Evolutionary conservation across 225 moss, liverwort and hornwort genomes (phyloP), one percentile per base, ranked within the genome.

Genomic region (Lunularia cruciata): DNA sequence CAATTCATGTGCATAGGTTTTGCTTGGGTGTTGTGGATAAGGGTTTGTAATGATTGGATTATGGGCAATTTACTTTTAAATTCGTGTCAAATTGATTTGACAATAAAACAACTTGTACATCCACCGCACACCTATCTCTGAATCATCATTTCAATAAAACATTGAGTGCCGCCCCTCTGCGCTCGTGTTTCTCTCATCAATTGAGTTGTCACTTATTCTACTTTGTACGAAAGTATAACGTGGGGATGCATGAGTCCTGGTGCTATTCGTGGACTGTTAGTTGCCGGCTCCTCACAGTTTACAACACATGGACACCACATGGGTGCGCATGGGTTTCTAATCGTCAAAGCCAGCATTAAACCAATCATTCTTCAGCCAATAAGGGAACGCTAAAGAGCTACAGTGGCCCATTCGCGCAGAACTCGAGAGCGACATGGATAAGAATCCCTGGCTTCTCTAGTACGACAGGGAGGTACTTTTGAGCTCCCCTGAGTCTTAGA

Each of bases 101-200:
- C 66, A 54, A 55, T 47, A 45, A 67, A 67, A 57, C 45, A 43
- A 25, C 67, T 57, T 74, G 66, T 74, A 70, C 57, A 70, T 70
- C 45, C 31, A 46, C 65, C 45, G 5, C 70, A 53, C 49, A 53
- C 30, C 64, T 37, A 60, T 28, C 64, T 18, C 30, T 14, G 43
- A 31, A 18, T 27, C 63, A 42, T 63, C 19, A 34, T 32, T 63
- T 18, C n/a, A 68, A 53, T 51, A 68, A 68, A 68, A 52, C 51
- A 15, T 2, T 36, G 12, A 46, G 32, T 48, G 30, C 2, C 33
- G n/a, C 34, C n/a, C 43, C 43, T 15, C 15, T 7, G 12, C 63
- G 27, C 63, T 63, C 43, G 43, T 15, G 43, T 42, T 63, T 45
- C 28, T 9, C 26, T 19, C 34, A 60, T 6, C 22, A 18, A 31